Evolutionary conservation across 257 asterid species (phyloP), one percentile per base, ranked within the genome.

Genomic region (Ophiorrhiza pumila): DNA sequence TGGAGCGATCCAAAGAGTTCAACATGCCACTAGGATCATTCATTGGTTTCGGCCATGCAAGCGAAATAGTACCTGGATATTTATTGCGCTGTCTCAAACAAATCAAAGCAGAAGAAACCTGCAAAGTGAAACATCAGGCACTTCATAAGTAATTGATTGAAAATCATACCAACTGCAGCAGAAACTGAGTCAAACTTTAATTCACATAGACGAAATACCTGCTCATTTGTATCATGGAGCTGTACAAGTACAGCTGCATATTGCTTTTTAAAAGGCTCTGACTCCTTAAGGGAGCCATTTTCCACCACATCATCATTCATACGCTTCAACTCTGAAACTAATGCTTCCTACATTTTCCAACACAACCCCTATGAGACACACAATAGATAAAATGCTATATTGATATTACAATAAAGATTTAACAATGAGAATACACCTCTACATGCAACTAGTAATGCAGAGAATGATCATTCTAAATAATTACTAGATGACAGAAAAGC

Each of bases 161-260:
- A 57, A 53, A 23, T 46, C 22, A 17, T 34, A 67, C 47, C 68
- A 65, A 68, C 42, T 2, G 59, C 18, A 14, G 27, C 18, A 10
- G 43, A 68, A 49, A 53, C 13, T 27, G 18, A 49, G 31, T 42
- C 1, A n/a, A 69, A 71, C 57, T 71, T 47, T 71, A 77, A 46
- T 59, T 34, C 20, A 52, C 37, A 61, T 75, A 76, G 67, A 74
- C 15, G 22, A 27, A 80, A 77, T 84, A 76, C 99, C 97, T 90
- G 94, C 45, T 89, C 89, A 75, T 90, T 89, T 69, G 82, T 87
- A 81, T 92, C 98, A 71, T 80, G 85, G 78, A 95, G 80, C 75
- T 83, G 95, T 39, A 86, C 71, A 71, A 92, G 89, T 56, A 95
- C 86, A 0, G 87, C 88, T 25, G 98, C 98, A 76, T 95, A 95